Conservation (phyloP, 1,284 basidiomycete genomes). For the Fomitopsis palustris region DNA sequence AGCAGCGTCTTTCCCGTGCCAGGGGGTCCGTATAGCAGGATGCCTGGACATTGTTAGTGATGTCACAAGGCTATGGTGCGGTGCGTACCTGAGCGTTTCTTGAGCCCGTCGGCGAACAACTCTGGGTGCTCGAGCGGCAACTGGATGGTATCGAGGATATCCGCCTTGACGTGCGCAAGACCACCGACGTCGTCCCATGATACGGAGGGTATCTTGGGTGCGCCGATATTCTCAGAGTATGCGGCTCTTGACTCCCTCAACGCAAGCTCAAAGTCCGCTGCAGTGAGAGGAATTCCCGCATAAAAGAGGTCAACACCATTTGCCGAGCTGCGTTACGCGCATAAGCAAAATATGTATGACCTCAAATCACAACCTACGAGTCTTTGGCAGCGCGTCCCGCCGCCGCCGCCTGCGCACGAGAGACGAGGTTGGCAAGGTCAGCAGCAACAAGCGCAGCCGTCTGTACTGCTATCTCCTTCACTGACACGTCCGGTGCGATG, state of each 20-base stretch:
- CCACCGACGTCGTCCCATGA: slow-evolving; percentile 99
- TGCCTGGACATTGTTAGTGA: slow-evolving; percentile 45
- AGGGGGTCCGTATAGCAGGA: slow-evolving; percentile 90
- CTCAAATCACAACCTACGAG: too few relatives aligned
- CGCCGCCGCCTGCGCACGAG: slow-evolving; percentile 58
- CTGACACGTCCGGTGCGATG: slow-evolving; percentile 78
- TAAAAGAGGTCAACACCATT: slow-evolving; percentile 21
- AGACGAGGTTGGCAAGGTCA: slow-evolving; percentile 77
- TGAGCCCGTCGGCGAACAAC: slow-evolving; percentile 89
- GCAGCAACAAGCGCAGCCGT: slow-evolving; percentile 90
- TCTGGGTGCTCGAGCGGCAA: slow-evolving; percentile 94
- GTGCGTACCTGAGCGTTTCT: slow-evolving; percentile 84
- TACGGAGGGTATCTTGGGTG: slow-evolving; percentile 95
- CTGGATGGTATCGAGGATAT: slow-evolving; percentile 97
- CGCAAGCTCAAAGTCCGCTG: slow-evolving; percentile 72
- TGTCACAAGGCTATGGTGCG: not conserved
- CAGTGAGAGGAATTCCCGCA: slow-evolving; percentile 58
- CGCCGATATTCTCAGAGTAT: slow-evolving; percentile 92
- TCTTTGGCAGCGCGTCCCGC: slow-evolving; percentile 47
- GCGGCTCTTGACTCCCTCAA: slow-evolving; percentile 74
- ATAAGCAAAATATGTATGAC: too few relatives aligned
- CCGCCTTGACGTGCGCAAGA: slow-evolving; percentile 82
- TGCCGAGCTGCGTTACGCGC: not conserved
- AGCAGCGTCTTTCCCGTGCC: slow-evolving; percentile 96
- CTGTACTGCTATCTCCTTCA: slow-evolving; percentile 75